Evolutionary conservation across 768 basidiomycete genomes (phyloP).

Genomic region (Xanthoconium purpureum): DNA sequence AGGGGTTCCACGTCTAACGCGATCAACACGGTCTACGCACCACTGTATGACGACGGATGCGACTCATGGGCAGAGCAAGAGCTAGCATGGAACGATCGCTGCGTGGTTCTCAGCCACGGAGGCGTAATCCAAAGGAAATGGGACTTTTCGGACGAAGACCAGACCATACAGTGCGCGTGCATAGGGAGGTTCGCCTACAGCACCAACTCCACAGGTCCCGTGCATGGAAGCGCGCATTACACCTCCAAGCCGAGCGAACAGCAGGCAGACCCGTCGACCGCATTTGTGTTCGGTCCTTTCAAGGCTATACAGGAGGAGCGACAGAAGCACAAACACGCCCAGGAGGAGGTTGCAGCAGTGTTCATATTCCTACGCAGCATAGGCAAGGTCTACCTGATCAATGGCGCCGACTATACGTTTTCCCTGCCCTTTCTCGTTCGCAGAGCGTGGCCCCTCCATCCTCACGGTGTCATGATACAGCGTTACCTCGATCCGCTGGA

Average conservation of each 20-base stretch:
- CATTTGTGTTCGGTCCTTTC: conserved; percentile 43
- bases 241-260: conserved; percentile 21
- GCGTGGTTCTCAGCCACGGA: conserved; percentile 62
- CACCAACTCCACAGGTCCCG: conserved; percentile 25
- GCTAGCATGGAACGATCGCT: conserved; percentile 64
- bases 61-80: conserved; percentile 56
- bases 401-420: conserved; percentile 74
- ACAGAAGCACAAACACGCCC: conserved; percentile 35
- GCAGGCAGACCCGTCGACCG: conserved; percentile 13
- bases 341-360: conserved; percentile 50
- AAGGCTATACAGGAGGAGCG: conserved; percentile 39
- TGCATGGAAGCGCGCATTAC: conserved; percentile 30
- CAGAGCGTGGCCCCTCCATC: conserved; percentile 73
- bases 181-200: conserved; percentile 66
- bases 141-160: conserved; percentile 68
- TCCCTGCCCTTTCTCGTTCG: conserved; percentile 78
- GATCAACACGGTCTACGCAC: conserved; percentile 41
- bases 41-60: conserved; percentile 38
- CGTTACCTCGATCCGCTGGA: conserved; percentile 67
- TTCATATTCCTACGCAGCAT: conserved; percentile 78
- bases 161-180: conserved; percentile 77
- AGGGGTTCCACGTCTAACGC: conserved; percentile 49
- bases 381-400: conserved; percentile 66
- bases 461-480: conserved; percentile 79
- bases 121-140: conserved; percentile 71